Conservation (phyloP, 768 basidiomycete genomes). For the Steccherinum ochraceum region DNA sequence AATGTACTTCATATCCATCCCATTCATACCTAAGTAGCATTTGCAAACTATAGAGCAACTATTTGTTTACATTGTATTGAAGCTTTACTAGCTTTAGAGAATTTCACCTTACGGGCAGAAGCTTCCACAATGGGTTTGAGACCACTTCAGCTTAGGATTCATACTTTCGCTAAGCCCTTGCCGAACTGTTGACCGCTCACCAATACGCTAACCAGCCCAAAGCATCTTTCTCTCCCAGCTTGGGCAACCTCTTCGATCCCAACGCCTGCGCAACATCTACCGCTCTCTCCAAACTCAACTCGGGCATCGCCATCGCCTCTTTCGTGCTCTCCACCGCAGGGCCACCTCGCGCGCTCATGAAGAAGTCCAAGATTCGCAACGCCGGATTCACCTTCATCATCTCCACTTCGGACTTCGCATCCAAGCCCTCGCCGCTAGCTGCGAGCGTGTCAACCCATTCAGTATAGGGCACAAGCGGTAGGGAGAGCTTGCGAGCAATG, state of each 20-base stretch:
- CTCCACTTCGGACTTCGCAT: conserved; percentile 4
- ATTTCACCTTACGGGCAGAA: no score
- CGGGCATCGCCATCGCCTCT: not conserved
- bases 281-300: not conserved
- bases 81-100: no score
- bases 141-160: no score
- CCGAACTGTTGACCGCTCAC: no score
- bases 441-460: conserved; percentile 10
- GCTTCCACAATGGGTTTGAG: no score
- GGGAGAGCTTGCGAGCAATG: conserved; percentile 4
- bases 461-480: conserved; percentile 9
- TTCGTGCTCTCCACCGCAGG: no score
- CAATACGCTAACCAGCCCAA: not conserved
- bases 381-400: conserved; percentile 15
- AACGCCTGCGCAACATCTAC: not conserved
- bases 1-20: no score
- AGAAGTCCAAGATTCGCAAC: conserved; percentile 17
- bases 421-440: not conserved
- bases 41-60: no score
- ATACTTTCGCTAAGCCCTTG: no score
- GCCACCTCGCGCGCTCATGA: not conserved
- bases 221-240: not conserved
- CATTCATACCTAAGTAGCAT: no score
- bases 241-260: not conserved
- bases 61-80: no score